Conservation (phyloP, 441 rosid genomes). For the Euphorbia celastroides region DNA sequence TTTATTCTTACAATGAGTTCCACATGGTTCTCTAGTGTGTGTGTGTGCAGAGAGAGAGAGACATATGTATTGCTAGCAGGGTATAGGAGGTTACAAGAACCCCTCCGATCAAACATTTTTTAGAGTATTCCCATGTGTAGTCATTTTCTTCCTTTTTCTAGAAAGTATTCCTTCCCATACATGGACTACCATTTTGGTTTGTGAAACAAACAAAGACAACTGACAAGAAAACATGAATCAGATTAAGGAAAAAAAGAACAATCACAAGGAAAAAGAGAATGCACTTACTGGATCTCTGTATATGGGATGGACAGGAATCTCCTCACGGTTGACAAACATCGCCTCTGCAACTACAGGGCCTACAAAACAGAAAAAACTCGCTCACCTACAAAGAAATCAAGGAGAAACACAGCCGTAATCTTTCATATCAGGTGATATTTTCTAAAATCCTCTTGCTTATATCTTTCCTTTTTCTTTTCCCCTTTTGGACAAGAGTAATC, state of each 20-base stretch:
- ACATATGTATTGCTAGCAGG: too few relatives aligned
- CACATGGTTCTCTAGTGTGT: background rate
- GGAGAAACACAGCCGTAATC: background rate
- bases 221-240: background rate
- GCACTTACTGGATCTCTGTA: constrained; percentile 91
- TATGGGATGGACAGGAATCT: constrained; percentile 74
- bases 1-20: background rate
- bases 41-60: too few relatives aligned
- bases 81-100: background rate
- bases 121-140: background rate
- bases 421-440: background rate
- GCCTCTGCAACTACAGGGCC: constrained; percentile 99
- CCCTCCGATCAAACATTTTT: background rate
- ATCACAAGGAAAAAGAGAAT: background rate
- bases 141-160: background rate
- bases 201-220: background rate
- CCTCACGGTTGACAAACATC: constrained; percentile 90
- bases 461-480: background rate
- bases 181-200: background rate
- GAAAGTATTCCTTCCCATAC: background rate
- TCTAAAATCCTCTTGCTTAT: background rate
- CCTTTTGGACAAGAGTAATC: background rate
- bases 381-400: background rate
- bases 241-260: background rate
- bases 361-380: constrained; percentile 20